Evolutionary conservation across 805 yeast species (phyloP).

Genomic region (Ogataea degrootiae): DNA sequence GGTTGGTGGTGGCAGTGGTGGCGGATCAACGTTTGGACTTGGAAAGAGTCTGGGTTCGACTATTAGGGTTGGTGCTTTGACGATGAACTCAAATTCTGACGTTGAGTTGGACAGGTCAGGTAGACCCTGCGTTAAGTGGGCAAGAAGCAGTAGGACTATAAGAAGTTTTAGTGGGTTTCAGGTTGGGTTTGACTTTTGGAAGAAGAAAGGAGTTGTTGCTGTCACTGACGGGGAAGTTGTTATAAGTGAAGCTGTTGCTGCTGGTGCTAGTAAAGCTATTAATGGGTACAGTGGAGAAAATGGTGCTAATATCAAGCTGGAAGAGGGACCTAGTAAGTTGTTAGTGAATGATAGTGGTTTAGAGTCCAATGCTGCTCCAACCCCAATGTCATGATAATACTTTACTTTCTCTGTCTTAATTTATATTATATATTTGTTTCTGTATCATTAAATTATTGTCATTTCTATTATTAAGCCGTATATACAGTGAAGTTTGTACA

Average conservation of each 20-base stretch:
- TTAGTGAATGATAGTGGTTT: too few species aligned
- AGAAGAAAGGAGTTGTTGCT: slow-evolving; percentile 4
- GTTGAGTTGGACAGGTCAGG: slow-evolving; percentile 25
- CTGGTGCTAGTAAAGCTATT: not conserved
- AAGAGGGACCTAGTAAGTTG: too few species aligned
- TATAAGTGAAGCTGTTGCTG: not conserved
- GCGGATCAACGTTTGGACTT: not conserved
- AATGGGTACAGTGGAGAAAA: not conserved
- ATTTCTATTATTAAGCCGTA: not conserved
- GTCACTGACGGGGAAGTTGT: not conserved
- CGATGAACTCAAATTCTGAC: slow-evolving; percentile 23
- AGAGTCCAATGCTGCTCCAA: too few species aligned
- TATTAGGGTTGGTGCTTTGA: slow-evolving; percentile 19
- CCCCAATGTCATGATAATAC: too few species aligned
- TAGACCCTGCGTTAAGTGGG: slow-evolving; percentile 14
- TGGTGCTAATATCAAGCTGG: too few species aligned
- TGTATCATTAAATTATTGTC: too few species aligned
- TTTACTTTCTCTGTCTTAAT: too few species aligned
- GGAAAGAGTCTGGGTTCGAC: not conserved
- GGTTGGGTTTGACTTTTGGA: slow-evolving; percentile 21
- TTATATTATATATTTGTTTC: too few species aligned
- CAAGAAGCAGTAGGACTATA: slow-evolving; percentile 12
- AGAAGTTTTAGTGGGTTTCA: slow-evolving; percentile 27
- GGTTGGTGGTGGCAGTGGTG: not conserved
- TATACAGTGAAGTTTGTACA: not conserved